A percentile compares a stretch with the other conserved stretches of the same genome.
phyloP scores from a whole-genome alignment of 176 grass and related monocot genomes.

The Avena eriantha region DNA sequence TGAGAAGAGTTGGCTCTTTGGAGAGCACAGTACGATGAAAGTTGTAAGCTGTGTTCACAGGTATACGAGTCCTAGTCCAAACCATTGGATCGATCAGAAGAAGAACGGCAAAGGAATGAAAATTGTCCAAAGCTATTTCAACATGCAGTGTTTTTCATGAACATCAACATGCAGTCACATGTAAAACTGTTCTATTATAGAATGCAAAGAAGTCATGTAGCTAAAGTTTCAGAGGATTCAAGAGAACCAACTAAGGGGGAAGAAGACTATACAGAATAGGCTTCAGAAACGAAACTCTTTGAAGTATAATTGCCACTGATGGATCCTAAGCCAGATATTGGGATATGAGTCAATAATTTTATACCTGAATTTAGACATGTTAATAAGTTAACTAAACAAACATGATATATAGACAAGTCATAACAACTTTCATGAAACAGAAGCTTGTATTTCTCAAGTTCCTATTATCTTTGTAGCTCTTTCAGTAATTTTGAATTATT shows the following conservation, averaged over 20 bases:
- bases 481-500: conserved; percentile 22
- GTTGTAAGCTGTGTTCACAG: too few species aligned
- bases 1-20: too few species aligned
- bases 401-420: background rate
- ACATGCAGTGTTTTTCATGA: background rate
- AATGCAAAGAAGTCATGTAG: background rate
- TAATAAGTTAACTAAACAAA: background rate
- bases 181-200: background rate
- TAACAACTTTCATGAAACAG: background rate
- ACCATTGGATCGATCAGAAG: too few species aligned
- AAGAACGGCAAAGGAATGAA: background rate
- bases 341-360: background rate
- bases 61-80: too few species aligned
- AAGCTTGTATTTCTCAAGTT: background rate
- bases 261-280: background rate
- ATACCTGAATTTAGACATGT: conserved; percentile 14
- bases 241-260: background rate
- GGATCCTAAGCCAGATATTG: conserved; percentile 10
- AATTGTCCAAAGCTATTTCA: background rate
- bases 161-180: background rate
- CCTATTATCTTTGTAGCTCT: conserved; percentile 18
- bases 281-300: background rate
- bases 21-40: too few species aligned
- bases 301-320: background rate
- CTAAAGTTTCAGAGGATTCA: background rate